These are phyloP conservation scores for Teratosphaeria nubilosa DNA, from an alignment of 2,329 filamentous ascomycete species.

Conservation along the genomic window DNA sequence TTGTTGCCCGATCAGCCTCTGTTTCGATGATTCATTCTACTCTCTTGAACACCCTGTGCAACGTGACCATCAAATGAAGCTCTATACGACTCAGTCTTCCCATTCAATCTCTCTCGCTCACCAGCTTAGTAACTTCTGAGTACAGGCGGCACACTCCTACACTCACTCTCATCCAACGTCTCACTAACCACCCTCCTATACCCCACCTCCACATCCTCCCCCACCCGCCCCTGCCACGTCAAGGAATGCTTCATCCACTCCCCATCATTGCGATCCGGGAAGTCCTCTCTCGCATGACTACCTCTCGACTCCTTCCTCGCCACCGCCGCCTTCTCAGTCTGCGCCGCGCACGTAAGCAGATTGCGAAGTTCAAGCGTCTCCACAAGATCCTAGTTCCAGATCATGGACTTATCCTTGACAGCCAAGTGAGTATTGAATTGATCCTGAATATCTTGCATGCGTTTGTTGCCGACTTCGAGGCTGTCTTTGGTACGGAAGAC, in stretches of 20 bases:
- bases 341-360: slow-evolving; percentile 36
- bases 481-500: slow-evolving; percentile 36
- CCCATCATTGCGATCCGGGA: slow-evolving; percentile 31
- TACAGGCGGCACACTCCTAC: slow-evolving; percentile 23
- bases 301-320: slow-evolving; percentile 37
- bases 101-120: not conserved
- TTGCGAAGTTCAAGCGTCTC: slow-evolving; percentile 40
- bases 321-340: slow-evolving; percentile 37
- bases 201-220: slow-evolving; percentile 31
- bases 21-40: no score
- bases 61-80: not conserved
- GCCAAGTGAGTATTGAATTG: slow-evolving; percentile 28
- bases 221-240: slow-evolving; percentile 34
- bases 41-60: no score
- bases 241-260: slow-evolving; percentile 40
- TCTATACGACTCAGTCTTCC: not conserved
- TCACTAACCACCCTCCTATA: slow-evolving; percentile 33
- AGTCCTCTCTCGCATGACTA: slow-evolving; percentile 40
- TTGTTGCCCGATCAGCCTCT: no score
- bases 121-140: slow-evolving; percentile 18
- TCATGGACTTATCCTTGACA: slow-evolving; percentile 34
- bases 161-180: slow-evolving; percentile 38
- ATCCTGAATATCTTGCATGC: slow-evolving; percentile 27
- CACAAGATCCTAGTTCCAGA: slow-evolving; percentile 42
- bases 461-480: slow-evolving; percentile 24